Conservation (phyloP, 257 asterid species). For the Gentiana macrophylla region DNA sequence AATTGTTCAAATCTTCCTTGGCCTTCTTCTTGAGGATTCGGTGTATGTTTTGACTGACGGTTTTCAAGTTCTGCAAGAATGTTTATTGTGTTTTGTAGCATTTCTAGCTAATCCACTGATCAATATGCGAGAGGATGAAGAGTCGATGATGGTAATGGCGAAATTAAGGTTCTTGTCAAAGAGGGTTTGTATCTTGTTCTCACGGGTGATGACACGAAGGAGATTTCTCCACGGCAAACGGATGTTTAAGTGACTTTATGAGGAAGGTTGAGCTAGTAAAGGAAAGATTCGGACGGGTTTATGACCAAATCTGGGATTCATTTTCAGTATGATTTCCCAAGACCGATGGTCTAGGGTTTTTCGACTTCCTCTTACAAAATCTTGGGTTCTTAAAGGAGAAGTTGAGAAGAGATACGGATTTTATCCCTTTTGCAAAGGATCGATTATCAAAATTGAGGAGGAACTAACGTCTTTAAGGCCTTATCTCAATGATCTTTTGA, state of each 20-base stretch:
- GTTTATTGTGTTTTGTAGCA: not conserved
- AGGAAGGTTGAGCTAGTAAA: not conserved
- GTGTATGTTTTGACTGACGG: not conserved
- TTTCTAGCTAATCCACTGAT: not conserved
- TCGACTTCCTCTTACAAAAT: not conserved
- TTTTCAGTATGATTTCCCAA: not conserved
- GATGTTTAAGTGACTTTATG: not conserved
- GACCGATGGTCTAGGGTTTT: not conserved
- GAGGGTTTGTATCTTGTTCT: not conserved
- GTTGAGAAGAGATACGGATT: not conserved
- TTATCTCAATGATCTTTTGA: no score
- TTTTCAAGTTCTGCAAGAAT: not conserved
- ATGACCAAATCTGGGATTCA: not conserved
- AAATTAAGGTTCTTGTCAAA: not conserved
- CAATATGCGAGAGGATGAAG: not conserved
- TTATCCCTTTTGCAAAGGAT: not conserved
- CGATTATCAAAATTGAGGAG: not conserved
- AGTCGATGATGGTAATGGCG: not conserved
- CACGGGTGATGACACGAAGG: no score
- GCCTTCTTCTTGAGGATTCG: not conserved
- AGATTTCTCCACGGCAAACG: not conserved
- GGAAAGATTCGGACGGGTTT: not conserved
- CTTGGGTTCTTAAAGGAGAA: not conserved
- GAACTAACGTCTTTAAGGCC: not conserved
- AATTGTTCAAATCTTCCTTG: constrained; percentile 2